These are phyloP conservation scores for Metroxylon sagu DNA, from an alignment of 176 grass and related monocot genomes.

Conservation along the genomic window DNA sequence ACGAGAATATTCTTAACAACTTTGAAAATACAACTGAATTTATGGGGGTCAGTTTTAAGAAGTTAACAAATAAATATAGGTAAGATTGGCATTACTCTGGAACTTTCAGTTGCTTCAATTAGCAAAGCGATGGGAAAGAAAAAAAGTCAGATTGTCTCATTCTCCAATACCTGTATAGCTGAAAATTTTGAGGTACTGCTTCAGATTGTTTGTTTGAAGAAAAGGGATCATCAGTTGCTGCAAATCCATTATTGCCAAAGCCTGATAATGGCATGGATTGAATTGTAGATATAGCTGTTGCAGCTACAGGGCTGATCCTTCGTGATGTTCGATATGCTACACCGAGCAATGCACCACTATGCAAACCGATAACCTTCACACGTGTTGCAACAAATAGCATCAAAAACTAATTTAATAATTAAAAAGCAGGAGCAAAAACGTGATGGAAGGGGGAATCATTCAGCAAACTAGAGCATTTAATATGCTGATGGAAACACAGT, in stretches of 20 bases:
- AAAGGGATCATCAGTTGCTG: constrained; percentile 78
- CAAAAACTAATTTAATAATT: too few species aligned
- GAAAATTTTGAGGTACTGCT: constrained; percentile 85
- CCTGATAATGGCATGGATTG: constrained; percentile 91
- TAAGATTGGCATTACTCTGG: too few species aligned
- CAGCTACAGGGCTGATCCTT: constrained; percentile 78
- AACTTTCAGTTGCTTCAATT: too few species aligned
- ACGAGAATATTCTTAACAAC: too few species aligned
- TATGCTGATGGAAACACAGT: too few species aligned
- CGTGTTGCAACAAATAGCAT: not conserved
- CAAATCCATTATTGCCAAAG: constrained; percentile 58
- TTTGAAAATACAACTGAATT: too few species aligned
- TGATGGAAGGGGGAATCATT: too few species aligned
- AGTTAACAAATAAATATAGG: too few species aligned
- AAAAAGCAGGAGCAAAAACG: too few species aligned
- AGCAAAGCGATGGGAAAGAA: not conserved
- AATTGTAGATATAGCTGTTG: constrained; percentile 88
- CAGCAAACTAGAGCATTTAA: too few species aligned
- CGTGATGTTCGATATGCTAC: constrained; percentile 91
- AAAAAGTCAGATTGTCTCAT: not conserved
- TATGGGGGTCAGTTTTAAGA: too few species aligned
- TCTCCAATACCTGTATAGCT: constrained; percentile 73
- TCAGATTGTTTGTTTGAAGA: constrained; percentile 47
- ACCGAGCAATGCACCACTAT: constrained; percentile 93
- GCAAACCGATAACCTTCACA: constrained; percentile 91